Evolutionary conservation across 768 basidiomycete species (phyloP), one percentile per base, ranked within the genome.

Genomic region (Agaricus sinodeliciosus): DNA sequence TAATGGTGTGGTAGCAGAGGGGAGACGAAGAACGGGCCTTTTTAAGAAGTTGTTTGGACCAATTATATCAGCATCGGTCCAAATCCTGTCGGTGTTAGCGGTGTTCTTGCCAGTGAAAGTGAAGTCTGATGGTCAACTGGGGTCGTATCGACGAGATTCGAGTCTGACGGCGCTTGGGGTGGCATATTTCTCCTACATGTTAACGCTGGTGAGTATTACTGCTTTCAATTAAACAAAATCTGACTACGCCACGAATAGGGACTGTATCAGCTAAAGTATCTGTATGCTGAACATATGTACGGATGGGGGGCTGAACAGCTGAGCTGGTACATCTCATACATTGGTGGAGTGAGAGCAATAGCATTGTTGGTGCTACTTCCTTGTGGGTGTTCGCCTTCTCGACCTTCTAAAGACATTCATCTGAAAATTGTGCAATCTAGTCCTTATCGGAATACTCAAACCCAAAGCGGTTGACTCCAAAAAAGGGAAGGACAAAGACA

Each of bases 261-360:
- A n/a, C 58, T 91, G 3, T 84, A 80, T 66, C 86, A 87, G 63
- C 70, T 90, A 64, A 93, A 90, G 62, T 90, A 90, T 64, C 70
- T 90, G 25, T 93, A 91, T 62, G 88, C 85, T 2, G 79, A 73
- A 48, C 85, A 89, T 60, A 67, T 80, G 8, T 90, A 86, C 58
- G 71, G 71, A 45, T 91, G 89, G 89, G 76, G 73, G 40, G 79
- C 84, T 15, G 84, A 84, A 59, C 77, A 85, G 64, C 66, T 90
- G 58, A 82, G 86, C 55, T 87, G 87, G 63, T 91, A 87, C 58
- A 84, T 91, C 45, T 84, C 85, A 1, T 77, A 79, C 59, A 73
- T 85, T 63, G 81, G 84, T 15, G 78, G 71, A 35, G 63, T 76
- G 15, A 78, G 86, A 4, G 87, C 85, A 4, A 49, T 80, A 15